Conservation (phyloP, 257 asterid species). For the Penstemon eatonii region DNA sequence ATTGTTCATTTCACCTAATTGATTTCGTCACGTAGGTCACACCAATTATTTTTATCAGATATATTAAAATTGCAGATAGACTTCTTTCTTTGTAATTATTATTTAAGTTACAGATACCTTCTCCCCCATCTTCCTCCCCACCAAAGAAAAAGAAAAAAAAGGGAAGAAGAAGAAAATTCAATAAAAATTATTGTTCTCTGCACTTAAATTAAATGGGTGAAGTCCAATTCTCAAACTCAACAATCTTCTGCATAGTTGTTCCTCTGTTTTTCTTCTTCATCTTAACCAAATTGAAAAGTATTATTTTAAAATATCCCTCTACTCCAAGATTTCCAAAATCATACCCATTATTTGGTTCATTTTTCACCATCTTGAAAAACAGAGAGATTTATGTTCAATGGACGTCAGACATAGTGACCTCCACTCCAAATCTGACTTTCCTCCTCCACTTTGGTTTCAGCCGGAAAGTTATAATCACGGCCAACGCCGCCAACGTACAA, state of each 20-base stretch:
- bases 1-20: no score
- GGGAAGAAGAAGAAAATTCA: no score
- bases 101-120: no score
- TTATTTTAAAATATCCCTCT: neutral
- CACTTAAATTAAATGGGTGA: slow-evolving; percentile 7
- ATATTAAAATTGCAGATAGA: no score
- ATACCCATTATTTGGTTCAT: slow-evolving; percentile 44
- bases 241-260: slow-evolving; percentile 28
- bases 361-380: slow-evolving; percentile 28
- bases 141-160: no score
- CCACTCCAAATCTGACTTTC: slow-evolving; percentile 39
- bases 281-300: slow-evolving; percentile 16
- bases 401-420: slow-evolving; percentile 35
- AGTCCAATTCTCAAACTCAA: slow-evolving; percentile 16
- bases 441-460: slow-evolving; percentile 30
- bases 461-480: slow-evolving; percentile 30
- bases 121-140: no score
- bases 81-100: no score
- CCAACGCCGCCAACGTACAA: slow-evolving; percentile 37
- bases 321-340: slow-evolving; percentile 34
- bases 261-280: slow-evolving; percentile 27
- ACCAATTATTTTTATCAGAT: no score
- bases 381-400: slow-evolving; percentile 33
- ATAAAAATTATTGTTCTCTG: neutral
- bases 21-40: no score